Conservation (phyloP, 2,329 filamentous ascomycete genomes). For the Myriosclerotinia curreyana region DNA sequence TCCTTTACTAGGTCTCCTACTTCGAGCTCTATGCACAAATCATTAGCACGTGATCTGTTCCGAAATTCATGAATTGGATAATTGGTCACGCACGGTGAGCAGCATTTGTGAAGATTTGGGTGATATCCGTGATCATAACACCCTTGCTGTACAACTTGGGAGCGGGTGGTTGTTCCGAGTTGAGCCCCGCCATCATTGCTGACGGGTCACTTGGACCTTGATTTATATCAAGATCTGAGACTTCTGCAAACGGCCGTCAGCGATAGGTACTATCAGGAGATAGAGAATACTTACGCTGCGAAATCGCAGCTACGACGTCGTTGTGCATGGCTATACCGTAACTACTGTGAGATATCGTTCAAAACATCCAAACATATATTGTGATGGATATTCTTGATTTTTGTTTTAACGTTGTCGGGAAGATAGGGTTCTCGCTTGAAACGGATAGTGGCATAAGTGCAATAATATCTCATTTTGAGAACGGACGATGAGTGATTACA, state of each 20-base stretch:
- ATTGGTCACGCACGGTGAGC: constrained; percentile 47
- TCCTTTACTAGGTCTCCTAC: constrained; percentile 89
- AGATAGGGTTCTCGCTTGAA: constrained; percentile 16
- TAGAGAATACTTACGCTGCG: constrained; percentile 29
- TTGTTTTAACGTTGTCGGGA: constrained; percentile 12
- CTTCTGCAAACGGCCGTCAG: constrained; percentile 31
- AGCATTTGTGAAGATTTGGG: constrained; percentile 52
- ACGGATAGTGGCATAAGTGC: constrained; percentile 13
- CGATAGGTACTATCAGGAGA: constrained; percentile 1
- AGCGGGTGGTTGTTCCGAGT: constrained; percentile 34
- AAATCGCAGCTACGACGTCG: constrained; percentile 31
- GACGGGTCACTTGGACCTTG: constrained; percentile 29
- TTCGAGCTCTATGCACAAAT: constrained; percentile 56
- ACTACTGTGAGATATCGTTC: not conserved
- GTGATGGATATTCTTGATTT: constrained; percentile 1
- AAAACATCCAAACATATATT: not conserved
- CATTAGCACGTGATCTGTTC: constrained; percentile 33
- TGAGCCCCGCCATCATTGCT: constrained; percentile 31
- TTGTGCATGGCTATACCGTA: constrained; percentile 30
- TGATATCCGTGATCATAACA: constrained; percentile 57
- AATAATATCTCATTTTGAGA: constrained; percentile 4
- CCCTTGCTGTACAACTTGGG: constrained; percentile 44
- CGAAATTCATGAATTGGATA: constrained; percentile 12
- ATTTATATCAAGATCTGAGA: constrained; percentile 35
- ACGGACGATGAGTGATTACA: not conserved